Percentiles rank a stretch among this genome's conserved stretches.
These are phyloP conservation scores for Fusarium nodosum DNA, from an alignment of 2,329 filamentous ascomycete species.

Conservation along the genomic window DNA sequence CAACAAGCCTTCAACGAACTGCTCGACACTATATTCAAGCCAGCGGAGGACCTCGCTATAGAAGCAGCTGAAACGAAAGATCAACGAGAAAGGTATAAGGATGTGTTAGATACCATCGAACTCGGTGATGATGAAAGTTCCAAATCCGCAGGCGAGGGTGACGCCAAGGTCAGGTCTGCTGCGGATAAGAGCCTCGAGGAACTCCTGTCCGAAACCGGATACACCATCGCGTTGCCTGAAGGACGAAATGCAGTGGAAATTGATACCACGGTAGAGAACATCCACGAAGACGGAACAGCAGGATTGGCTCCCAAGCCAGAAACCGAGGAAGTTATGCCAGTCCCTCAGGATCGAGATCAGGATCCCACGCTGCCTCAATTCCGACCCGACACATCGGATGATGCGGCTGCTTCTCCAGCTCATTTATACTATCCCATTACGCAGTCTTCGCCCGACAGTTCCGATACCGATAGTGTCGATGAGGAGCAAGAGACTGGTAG, in stretches of 20 bases:
- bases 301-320: conserved; percentile 36
- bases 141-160: conserved; percentile 13
- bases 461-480: conserved; percentile 8
- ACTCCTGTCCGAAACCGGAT: conserved; percentile 61
- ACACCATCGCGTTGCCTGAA: conserved; percentile 56
- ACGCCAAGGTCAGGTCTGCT: conserved; percentile 31
- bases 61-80: conserved; percentile 73
- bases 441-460: conserved; percentile 1
- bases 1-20: conserved; percentile 94
- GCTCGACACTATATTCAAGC: conserved; percentile 86
- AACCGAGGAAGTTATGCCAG: conserved; percentile 24
- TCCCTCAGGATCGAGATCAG: conserved; percentile 54
- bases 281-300: conserved; percentile 43
- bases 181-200: conserved; percentile 52
- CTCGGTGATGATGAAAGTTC: conserved; percentile 50
- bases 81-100: conserved; percentile 69
- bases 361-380: conserved; percentile 79
- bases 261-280: conserved; percentile 46
- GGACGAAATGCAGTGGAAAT: conserved; percentile 54
- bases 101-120: conserved; percentile 61
- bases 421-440: conserved; percentile 47
- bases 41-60: conserved; percentile 81
- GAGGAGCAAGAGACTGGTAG: conserved; percentile 35
- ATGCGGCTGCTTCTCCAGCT: conserved; percentile 29
- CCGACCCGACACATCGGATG: conserved; percentile 65